These are phyloP conservation scores for Neurospora discreta DNA, from an alignment of 495 filamentous ascomycete species.

Conservation along the genomic window DNA sequence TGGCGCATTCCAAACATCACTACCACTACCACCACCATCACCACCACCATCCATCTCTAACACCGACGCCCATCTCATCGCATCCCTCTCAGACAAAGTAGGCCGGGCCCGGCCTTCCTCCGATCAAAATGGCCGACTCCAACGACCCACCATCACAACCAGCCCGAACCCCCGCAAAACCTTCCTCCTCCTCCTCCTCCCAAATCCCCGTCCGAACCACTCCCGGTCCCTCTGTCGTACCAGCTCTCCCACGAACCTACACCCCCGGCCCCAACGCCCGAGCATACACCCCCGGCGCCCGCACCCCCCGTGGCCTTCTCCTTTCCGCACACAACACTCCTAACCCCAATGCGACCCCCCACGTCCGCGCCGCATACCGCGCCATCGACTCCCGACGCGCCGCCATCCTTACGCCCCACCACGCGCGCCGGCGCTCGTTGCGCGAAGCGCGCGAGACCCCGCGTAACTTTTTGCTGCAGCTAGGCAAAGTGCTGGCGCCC, in stretches of 20 bases:
- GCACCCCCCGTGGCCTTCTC: slow-evolving; percentile 16
- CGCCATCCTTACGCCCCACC: slow-evolving; percentile 58
- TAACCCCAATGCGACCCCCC: slow-evolving; percentile 41
- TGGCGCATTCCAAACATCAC: background rate
- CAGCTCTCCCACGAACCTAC: slow-evolving; percentile 22
- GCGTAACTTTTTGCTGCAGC: slow-evolving; percentile 53
- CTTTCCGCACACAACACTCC: slow-evolving; percentile 23
- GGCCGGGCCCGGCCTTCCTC: background rate
- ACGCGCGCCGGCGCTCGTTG: slow-evolving; percentile 53
- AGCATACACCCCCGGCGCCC: background rate
- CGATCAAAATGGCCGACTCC: background rate
- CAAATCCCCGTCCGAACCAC: slow-evolving; percentile 1
- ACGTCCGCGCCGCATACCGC: slow-evolving; percentile 52
- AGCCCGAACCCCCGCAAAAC: background rate
- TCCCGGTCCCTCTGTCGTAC: background rate
- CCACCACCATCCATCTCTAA: background rate
- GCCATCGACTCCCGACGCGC: slow-evolving; percentile 60
- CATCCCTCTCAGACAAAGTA: background rate
- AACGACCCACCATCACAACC: background rate
- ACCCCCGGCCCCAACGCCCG: slow-evolving; percentile 5
- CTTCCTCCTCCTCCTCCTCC: background rate
- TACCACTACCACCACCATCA: background rate
- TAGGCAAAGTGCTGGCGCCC: slow-evolving; percentile 56
- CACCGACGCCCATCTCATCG: background rate
- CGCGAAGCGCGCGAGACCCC: slow-evolving; percentile 65